Base-by-base conservation (phyloP, 192 early-diverging fungal species). In the Gigaspora rosea region DNA sequence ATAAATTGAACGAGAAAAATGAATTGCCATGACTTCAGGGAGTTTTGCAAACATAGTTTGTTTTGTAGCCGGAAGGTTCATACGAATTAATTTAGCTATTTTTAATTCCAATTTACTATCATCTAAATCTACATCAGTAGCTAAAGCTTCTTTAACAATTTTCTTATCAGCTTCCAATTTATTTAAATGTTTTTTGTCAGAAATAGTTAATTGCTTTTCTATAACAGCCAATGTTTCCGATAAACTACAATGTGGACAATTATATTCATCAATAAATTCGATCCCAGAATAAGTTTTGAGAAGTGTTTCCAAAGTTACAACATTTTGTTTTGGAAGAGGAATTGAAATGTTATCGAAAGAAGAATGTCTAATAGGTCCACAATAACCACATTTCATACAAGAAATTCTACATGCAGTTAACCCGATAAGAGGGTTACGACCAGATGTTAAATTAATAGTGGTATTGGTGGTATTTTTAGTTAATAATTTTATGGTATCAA, bases 1-100 rank as follows among this genome's bases (percentile, higher is more conserved):
- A 79, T 85, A 95, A 49, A 96, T 87, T 8, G 93, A 93, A 33
- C 95, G 90, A 59, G 95, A 94, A 64, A 98, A 87, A 70, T 97
- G 95, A 46, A 97, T 85, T 71, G 90, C 91, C 12, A 98, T 89
- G 46, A 92, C 84, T 41, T 84, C 86, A 5, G 96, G 96, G 2
- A 95, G 87, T 36, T 92, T 90, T 8, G 94, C 96, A 82, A 98
- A 89, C 88, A 95, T 91, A 13, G 91, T 91, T 71, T 95, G 93
- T 74, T 95, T 76, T 16, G 16, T 67, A 6, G 75, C 75, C 4
- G 75, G 32, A 56, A 22, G 33, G 54, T 65, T 65, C 7, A 67
- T n/a, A 46, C 56, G 67, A 20, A 15, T 47, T 5, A 69, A 50
- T 50, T 51, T 22, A 9, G 27, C 27, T 10, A 51, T 2, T 76